phyloP scores from a whole-genome alignment of 2,329 filamentous ascomycete genomes.

The Sporothrix humicola region DNA sequence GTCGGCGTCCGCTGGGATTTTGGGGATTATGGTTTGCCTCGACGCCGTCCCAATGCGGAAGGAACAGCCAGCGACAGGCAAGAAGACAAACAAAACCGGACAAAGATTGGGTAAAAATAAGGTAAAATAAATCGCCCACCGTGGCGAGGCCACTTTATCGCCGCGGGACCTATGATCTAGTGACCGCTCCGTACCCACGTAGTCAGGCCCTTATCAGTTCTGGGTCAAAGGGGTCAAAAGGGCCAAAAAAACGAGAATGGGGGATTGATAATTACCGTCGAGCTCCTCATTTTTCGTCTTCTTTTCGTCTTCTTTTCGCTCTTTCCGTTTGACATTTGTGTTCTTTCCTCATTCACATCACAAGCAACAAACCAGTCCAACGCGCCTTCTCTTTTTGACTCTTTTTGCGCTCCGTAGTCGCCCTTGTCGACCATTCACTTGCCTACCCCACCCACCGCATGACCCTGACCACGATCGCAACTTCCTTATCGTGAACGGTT shows the following conservation, averaged over 20 bases:
- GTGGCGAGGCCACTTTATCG: not conserved
- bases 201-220: not conserved
- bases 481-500: slow-evolving; percentile 9
- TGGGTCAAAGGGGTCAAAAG: too few relatives aligned
- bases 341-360: not conserved
- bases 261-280: too few relatives aligned
- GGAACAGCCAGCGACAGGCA: slow-evolving; percentile 4
- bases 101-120: not conserved
- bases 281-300: not conserved
- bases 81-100: not conserved
- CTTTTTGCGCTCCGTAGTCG: slow-evolving; percentile 4
- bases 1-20: slow-evolving; percentile 18
- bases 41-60: slow-evolving; percentile 21
- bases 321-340: not conserved
- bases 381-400: not conserved
- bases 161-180: slow-evolving; percentile 7
- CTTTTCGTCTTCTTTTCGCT: not conserved
- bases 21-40: not conserved
- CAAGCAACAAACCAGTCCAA: not conserved
- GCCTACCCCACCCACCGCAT: slow-evolving; percentile 7
- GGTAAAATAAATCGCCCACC: not conserved
- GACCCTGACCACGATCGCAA: not conserved
- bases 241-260: too few relatives aligned
- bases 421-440: not conserved
- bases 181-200: slow-evolving; percentile 12